These are phyloP conservation scores for Cercospora sesami DNA, from an alignment of 2,329 filamentous ascomycete genomes.

Conservation along the genomic window DNA sequence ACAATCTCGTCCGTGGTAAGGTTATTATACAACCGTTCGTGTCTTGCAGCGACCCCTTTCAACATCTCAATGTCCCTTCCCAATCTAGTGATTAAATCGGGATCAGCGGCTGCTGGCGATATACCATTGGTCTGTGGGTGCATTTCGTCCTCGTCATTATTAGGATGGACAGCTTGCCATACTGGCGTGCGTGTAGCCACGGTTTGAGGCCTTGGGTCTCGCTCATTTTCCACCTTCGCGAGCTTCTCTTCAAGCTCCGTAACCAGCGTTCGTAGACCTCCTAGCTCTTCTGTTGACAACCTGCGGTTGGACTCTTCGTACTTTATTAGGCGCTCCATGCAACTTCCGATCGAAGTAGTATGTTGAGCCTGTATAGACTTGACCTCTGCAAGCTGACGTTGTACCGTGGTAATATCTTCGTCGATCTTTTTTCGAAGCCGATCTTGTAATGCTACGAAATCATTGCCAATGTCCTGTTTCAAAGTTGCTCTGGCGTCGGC, in stretches of 20 bases:
- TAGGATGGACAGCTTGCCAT: conserved; percentile 8
- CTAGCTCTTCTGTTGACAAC: neutral
- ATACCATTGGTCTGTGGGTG: neutral
- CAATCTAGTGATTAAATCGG: neutral
- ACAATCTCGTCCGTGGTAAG: conserved; percentile 17
- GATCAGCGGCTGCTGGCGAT: neutral
- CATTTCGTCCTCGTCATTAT: neutral
- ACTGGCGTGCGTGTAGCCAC: neutral
- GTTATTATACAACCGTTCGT: conserved; percentile 14
- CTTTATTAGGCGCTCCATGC: conserved; percentile 7
- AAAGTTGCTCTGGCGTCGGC: neutral
- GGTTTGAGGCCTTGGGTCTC: neutral
- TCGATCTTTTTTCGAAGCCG: neutral
- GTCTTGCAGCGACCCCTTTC: neutral
- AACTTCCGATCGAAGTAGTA: conserved; percentile 6
- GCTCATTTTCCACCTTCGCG: neutral
- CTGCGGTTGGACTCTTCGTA: neutral
- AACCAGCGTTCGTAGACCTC: neutral
- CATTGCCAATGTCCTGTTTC: neutral
- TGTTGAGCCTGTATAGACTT: conserved; percentile 3
- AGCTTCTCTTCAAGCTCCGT: neutral
- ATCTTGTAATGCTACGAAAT: neutral
- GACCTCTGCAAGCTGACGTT: neutral
- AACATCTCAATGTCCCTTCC: conserved; percentile 8
- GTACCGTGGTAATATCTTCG: neutral